These are phyloP conservation scores for Lentithecium fluviatile DNA, from an alignment of 495 filamentous ascomycete species.

Conservation along the genomic window DNA sequence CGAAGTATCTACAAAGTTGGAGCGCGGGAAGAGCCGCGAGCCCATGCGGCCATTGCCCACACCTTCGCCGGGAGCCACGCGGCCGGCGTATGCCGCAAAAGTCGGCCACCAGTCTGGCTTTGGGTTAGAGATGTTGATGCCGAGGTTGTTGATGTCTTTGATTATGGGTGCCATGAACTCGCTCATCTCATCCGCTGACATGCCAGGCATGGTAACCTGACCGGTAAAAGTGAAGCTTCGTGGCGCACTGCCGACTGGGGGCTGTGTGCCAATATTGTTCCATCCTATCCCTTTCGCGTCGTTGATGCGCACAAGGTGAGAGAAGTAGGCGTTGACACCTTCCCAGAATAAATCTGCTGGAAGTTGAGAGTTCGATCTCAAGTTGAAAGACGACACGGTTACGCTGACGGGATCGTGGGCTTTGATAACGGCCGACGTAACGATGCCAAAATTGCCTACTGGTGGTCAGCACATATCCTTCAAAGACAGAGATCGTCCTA, in stretches of 20 bases:
- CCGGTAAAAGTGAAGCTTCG: conserved; percentile 10
- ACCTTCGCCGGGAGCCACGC: conserved; percentile 4
- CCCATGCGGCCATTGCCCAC: conserved; percentile 17
- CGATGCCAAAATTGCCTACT: conserved; percentile 29
- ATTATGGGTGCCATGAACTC: conserved; percentile 18
- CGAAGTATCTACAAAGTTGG: conserved; percentile 10
- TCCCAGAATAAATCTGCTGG: conserved; percentile 17
- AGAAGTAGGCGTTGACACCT: conserved; percentile 20
- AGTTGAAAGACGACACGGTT: neutral
- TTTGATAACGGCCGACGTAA: conserved; percentile 30
- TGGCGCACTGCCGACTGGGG: neutral
- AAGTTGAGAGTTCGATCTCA: conserved; percentile 5
- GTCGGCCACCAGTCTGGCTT: conserved; percentile 8
- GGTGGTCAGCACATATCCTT: conserved; percentile 2
- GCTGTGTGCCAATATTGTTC: conserved; percentile 18
- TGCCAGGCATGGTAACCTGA: conserved; percentile 6
- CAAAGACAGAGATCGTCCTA: conserved; percentile 1
- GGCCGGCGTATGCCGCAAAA: conserved; percentile 11
- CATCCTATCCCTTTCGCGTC: conserved; percentile 25
- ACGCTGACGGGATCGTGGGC: conserved; percentile 12
- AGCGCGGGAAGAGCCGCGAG: conserved; percentile 28
- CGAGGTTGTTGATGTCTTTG: conserved; percentile 14
- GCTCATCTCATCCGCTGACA: conserved; percentile 8
- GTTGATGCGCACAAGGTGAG: conserved; percentile 7
- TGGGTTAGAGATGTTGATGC: conserved; percentile 18